Evolutionary conservation across 164 flowering plant species (phyloP).

Genomic region (Saururus chinensis): DNA sequence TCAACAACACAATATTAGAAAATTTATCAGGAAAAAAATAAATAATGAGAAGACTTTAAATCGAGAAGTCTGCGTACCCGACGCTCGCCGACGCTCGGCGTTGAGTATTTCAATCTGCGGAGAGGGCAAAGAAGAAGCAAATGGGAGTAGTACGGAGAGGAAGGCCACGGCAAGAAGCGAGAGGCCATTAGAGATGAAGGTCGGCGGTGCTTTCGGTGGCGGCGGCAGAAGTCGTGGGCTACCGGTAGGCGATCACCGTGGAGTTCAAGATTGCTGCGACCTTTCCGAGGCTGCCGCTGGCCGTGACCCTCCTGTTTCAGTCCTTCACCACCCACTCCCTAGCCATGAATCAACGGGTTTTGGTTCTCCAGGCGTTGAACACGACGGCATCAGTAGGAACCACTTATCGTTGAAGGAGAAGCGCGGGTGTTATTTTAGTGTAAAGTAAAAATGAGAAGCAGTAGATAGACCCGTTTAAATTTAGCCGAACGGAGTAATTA

Average conservation of each 20-base stretch:
- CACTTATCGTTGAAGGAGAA: no score
- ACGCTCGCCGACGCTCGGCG: slow-evolving; percentile 86
- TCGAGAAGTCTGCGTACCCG: slow-evolving; percentile 38
- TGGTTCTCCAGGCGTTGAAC: slow-evolving; percentile 24
- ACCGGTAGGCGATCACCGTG: slow-evolving; percentile 30
- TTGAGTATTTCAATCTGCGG: slow-evolving; percentile 30
- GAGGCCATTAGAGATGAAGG: no score
- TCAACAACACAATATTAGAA: neutral
- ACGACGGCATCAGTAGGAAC: no score
- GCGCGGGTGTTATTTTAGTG: no score
- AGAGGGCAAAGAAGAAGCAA: neutral
- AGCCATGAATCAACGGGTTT: slow-evolving; percentile 70
- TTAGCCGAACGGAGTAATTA: no score
- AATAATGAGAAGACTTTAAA: no score
- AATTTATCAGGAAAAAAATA: neutral
- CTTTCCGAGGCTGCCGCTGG: slow-evolving; percentile 10
- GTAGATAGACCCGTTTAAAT: no score
- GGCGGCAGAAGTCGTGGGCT: slow-evolving; percentile 13
- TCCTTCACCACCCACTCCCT: slow-evolving; percentile 74
- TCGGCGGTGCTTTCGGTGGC: slow-evolving; percentile 38
- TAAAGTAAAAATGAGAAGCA: no score
- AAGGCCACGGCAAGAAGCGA: neutral
- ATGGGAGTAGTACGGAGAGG: neutral
- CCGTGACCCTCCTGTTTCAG: slow-evolving; percentile 50
- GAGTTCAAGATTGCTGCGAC: slow-evolving; percentile 19